Base-by-base conservation (phyloP, 306 rosid species). In the Vigna reflexopilosa region DNA sequence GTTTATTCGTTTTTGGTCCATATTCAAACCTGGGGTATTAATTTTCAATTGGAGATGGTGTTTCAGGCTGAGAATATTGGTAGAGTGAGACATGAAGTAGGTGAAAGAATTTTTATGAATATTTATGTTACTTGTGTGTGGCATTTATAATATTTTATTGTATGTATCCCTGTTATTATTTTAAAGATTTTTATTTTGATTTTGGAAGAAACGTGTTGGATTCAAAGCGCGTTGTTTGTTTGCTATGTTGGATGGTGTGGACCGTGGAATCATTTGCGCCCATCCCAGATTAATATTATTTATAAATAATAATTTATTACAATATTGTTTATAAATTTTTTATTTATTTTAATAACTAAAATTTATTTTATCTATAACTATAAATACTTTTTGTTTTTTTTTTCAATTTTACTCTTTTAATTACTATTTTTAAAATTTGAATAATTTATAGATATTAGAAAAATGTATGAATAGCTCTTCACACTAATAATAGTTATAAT, bases 21-120 rank as follows among this genome's bases (percentile, higher is more conserved):
- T 32, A 72, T 62, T 63, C 78, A 79, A 78, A 72, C 67, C 3
- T 36, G 47, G 17, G 20, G 20, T 34, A 61, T 50, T 50, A 38
- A 20, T 22, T 59, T 22, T 71, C 24, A 79, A 61, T 7, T 50
- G 0, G 24, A 45, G 62, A 45, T 55, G 54, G 30, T 57, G 51
- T 78, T 75, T 75, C 26, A 14, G 24, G 7, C 45, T 8, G 45
- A 20, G 48, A 9, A 44, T 10, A 44, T 9, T 44, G 48, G 48
- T 44, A 9, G 48, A 44, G 48, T 4, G 71, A 65, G 40, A 26
- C 67, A 66, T 65, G 14, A 77, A 76, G 32, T 34, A 45, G 69
- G 45, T 73, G 56, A 73, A 63, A 34, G 12, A 63, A 54, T 54
- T 19, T 54, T 54, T 19, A 55, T 9, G 30, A 8, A 20, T 9